phyloP scores from a whole-genome alignment of 179 eudicot species.

The Drosera spatulata region DNA sequence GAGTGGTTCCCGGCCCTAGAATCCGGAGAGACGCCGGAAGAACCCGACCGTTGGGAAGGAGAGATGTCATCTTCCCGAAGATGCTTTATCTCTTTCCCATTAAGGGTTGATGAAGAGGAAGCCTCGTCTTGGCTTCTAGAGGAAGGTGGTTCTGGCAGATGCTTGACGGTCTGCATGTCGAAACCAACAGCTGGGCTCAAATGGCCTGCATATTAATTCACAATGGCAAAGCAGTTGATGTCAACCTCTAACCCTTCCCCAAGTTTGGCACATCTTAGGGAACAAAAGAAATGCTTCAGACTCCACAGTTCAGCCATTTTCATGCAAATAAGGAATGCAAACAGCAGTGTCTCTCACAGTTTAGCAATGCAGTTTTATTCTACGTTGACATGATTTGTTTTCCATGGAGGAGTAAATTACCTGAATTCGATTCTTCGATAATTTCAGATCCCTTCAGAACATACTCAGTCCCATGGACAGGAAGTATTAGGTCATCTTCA shows the following conservation, averaged over 20 bases:
- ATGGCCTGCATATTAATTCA: conserved; percentile 30
- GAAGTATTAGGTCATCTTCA: conserved; percentile 75
- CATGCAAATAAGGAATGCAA: not conserved
- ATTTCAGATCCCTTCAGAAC: conserved; percentile 95
- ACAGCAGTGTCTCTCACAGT: not conserved
- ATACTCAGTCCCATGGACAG: conserved; percentile 79
- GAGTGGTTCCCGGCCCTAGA: conserved; percentile 54
- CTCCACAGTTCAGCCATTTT: too few species aligned
- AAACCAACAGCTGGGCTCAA: conserved; percentile 47
- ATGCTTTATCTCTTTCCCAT: conserved; percentile 47
- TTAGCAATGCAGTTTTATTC: too few species aligned
- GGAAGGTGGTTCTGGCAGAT: conserved; percentile 67
- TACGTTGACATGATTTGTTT: too few species aligned
- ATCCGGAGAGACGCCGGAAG: conserved; percentile 60
- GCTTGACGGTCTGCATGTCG: conserved; percentile 48
- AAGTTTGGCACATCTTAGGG: too few species aligned
- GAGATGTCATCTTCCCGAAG: conserved; percentile 64
- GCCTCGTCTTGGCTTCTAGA: conserved; percentile 64
- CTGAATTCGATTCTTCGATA: conserved; percentile 52
- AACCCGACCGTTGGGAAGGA: conserved; percentile 51
- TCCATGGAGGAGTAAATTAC: conserved; percentile 11
- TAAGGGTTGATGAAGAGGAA: conserved; percentile 63
- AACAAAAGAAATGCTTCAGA: too few species aligned
- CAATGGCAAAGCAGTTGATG: conserved; percentile 1
- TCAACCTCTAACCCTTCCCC: not conserved